Evolutionary conservation across 2,329 filamentous ascomycete species (phyloP), one percentile per base, ranked within the genome.

Genomic region (Ascochyta pisi): DNA sequence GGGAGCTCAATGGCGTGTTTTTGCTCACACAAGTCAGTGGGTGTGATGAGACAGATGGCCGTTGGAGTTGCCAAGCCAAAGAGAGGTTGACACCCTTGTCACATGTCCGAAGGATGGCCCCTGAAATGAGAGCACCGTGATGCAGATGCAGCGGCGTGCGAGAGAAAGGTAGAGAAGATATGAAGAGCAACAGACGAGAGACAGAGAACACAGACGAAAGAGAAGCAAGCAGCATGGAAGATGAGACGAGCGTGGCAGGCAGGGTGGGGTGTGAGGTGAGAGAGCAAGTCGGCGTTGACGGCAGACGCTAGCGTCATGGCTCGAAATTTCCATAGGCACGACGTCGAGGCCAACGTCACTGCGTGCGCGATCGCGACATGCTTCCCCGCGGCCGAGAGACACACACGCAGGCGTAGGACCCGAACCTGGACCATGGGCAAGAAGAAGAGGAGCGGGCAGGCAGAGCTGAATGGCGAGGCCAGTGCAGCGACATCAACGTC

Each of bases 391-490:
- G 19, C 19, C 19, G 19, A n/a, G 15, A 12, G 22, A 38, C 24
- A 39, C 1, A 26, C 13, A 13, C 19, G 19, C 19, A 19, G 19
- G 19, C 19, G 19, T 19, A 19, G 19, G 19, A 19, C 19, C 19
- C 19, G 19, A 8, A 7, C 47, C 16, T 9, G 19, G 42, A 42
- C 9, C 37, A 75, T 75, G 72, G 68, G 68, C 29, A 31, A 31
- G 58, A 68, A 65, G 58, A 75, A 73, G 68, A 75, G 71, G 61
- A 67, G 65, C 60, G 61, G 53, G 57, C 19, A 48, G 43, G 9
- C 24, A 26, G 41, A 34, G 35, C 7, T 41, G 44, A 3, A 26
- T 37, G 47, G 43, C 50, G 43, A 27, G 8, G 41, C 3, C 27
- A n/a, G 19, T 16, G 4, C 24, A 27, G 34, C 67, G 54, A 69